Conservation (phyloP, 306 rosid species). For the Cucumis melo region DNA sequence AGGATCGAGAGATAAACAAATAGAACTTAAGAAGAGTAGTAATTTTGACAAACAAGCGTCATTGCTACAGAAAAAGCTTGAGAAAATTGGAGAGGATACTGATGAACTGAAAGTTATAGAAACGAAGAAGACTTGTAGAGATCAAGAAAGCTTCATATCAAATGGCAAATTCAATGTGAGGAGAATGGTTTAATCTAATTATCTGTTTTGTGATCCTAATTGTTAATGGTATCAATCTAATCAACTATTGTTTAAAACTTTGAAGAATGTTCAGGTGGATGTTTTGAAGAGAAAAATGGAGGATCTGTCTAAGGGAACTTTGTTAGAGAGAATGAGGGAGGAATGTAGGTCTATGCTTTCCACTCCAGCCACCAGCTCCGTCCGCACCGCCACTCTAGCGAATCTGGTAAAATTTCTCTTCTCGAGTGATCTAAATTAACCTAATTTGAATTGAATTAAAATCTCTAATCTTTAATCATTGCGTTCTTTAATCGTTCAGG, state of each 20-base stretch:
- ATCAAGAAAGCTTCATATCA: slow-evolving; percentile 29
- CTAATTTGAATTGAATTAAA: background rate
- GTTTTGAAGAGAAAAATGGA: slow-evolving; percentile 83
- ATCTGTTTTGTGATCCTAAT: background rate
- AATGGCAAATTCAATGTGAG: slow-evolving; percentile 59
- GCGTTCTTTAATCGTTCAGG: slow-evolving; percentile 19
- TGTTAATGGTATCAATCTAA: background rate
- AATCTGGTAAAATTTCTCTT: slow-evolving; percentile 26
- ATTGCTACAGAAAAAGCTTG: slow-evolving; percentile 34
- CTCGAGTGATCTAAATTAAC: background rate
- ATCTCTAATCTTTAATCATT: too few species aligned
- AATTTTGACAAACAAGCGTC: slow-evolving; percentile 58
- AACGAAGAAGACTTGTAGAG: slow-evolving; percentile 25
- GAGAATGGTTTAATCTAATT: slow-evolving; percentile 3
- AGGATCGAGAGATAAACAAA: slow-evolving; percentile 29
- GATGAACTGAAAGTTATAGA: slow-evolving; percentile 36
- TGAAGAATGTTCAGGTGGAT: slow-evolving; percentile 44
- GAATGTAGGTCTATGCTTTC: slow-evolving; percentile 62
- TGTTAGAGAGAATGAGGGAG: slow-evolving; percentile 76
- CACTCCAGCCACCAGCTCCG: slow-evolving; percentile 36
- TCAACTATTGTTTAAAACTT: background rate
- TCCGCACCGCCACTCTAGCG: slow-evolving; percentile 38
- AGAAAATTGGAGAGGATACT: slow-evolving; percentile 43
- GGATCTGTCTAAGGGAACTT: slow-evolving; percentile 61
- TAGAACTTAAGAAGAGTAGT: slow-evolving; percentile 13